These are phyloP conservation scores for Cladosporium sp. DNA, from an alignment of 2,329 filamentous ascomycete genomes.

Conservation along the genomic window DNA sequence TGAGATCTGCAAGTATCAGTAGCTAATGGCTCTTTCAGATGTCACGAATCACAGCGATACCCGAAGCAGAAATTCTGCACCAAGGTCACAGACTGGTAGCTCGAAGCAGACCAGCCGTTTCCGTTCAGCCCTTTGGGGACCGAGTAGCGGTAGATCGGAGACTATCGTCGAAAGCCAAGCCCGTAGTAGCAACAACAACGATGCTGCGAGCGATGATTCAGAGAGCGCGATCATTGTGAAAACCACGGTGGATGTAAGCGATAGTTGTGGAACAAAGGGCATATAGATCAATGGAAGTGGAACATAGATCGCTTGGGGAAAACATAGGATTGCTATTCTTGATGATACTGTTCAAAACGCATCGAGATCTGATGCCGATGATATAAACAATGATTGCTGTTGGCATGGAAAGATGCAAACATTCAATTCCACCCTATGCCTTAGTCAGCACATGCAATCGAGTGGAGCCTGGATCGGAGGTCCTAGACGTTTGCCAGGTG, in stretches of 20 bases:
- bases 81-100: background rate
- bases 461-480: no score
- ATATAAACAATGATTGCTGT: no score
- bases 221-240: background rate
- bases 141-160: background rate
- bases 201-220: slow-evolving; percentile 22
- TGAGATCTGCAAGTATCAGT: background rate
- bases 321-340: no score
- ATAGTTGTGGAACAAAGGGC: background rate
- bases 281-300: background rate
- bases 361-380: no score
- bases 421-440: no score
- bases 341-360: no score
- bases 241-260: background rate
- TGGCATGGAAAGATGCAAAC: no score
- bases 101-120: background rate
- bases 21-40: background rate
- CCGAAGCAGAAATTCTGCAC: background rate
- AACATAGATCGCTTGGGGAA: no score
- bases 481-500: no score
- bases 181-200: slow-evolving; percentile 13
- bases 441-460: no score
- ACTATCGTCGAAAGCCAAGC: background rate
- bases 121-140: background rate
- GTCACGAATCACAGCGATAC: background rate